phyloP scores from a whole-genome alignment of 768 basidiomycete species.

The Daedaleopsis sinensis region DNA sequence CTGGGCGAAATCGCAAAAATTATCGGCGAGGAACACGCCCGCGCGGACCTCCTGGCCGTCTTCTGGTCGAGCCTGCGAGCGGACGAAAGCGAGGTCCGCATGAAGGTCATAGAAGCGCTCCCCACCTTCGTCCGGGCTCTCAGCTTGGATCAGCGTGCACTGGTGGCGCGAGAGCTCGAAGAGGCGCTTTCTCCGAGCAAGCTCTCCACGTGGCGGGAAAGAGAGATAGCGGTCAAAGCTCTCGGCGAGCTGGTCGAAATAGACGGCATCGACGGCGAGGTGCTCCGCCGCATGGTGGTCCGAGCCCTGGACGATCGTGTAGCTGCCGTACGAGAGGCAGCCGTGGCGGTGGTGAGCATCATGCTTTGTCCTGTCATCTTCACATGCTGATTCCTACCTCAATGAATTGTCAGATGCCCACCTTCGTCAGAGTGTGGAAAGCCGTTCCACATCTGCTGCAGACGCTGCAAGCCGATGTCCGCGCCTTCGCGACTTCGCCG shows the following conservation, averaged over 20 bases:
- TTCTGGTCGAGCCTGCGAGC: slow-evolving; percentile 65
- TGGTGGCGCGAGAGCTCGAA: slow-evolving; percentile 40
- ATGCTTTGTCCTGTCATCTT: not conserved
- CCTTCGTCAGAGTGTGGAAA: slow-evolving; percentile 23
- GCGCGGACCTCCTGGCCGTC: slow-evolving; percentile 67
- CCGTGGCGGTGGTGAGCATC: slow-evolving; percentile 60
- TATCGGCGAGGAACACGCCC: slow-evolving; percentile 70
- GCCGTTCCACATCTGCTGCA: slow-evolving; percentile 14
- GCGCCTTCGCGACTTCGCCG: slow-evolving; percentile 19
- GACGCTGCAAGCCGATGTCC: slow-evolving; percentile 21
- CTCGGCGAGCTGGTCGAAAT: slow-evolving; percentile 53
- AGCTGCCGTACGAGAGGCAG: slow-evolving; percentile 84
- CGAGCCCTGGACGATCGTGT: slow-evolving; percentile 75
- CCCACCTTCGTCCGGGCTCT: slow-evolving; percentile 59
- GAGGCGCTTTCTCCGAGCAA: slow-evolving; percentile 59
- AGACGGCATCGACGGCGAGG: slow-evolving; percentile 44
- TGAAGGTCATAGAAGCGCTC: slow-evolving; percentile 70
- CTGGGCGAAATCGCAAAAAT: slow-evolving; percentile 89
- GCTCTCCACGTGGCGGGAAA: slow-evolving; percentile 77
- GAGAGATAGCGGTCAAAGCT: slow-evolving; percentile 66
- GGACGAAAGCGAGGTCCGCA: slow-evolving; percentile 69
- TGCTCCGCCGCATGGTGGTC: slow-evolving; percentile 56
- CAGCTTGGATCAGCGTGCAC: slow-evolving; percentile 46
- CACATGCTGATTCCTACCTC: not conserved
- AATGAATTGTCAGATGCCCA: slow-evolving; percentile 11